Evolutionary conservation across 257 asterid species (phyloP), one percentile per base, ranked within the genome.

Genomic region (Anisodus acutangulus): DNA sequence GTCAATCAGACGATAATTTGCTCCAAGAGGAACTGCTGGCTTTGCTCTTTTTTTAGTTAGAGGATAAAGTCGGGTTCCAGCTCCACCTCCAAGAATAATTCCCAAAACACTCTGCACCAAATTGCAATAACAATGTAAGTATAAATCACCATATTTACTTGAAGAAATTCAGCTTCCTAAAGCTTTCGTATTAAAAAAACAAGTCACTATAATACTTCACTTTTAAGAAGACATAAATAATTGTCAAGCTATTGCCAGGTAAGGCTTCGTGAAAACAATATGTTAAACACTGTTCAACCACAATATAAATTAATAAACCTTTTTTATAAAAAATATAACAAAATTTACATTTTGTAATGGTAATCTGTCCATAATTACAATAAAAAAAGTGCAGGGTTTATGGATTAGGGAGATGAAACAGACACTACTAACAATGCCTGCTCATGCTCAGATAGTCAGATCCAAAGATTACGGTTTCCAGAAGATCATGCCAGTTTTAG

Each of bases 1-100:
- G 81, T 95, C 99, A 86, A 95, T 95, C 63, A 95, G 79, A 79
- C 99, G 90, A 84, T 95, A 95, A 85, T 94, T 94, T 83, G 98
- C 99, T 85, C 99, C 99, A 41, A 95, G 92, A 62, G 99, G 98
- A 88, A 95, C 99, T 16, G 98, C 98, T 66, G 98, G 98, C 87
- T 95, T 95, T 16, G 98, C 98, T 85, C 98, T 88, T 88, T 95
- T 95, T 90, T 95, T 95, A 55, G 98, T 95, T 45, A 95, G 90
- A 78, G 98, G 98, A 83, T 95, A 95, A 82, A 95, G 98, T 63
- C 98, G 89, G 68, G 98, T 94, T 45, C 98, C 98, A 82, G 98
- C 98, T 85, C 98, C 98, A 82, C 98, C 98, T 71, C 98, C 98
- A 31, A 94, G 94, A 86, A 95, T 94, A 82, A 95, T 91, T 81